Percentiles rank a stretch among this genome's conserved stretches.
phyloP scores from a whole-genome alignment of 2,329 filamentous ascomycete genomes.

The Alternaria tenuissima region DNA sequence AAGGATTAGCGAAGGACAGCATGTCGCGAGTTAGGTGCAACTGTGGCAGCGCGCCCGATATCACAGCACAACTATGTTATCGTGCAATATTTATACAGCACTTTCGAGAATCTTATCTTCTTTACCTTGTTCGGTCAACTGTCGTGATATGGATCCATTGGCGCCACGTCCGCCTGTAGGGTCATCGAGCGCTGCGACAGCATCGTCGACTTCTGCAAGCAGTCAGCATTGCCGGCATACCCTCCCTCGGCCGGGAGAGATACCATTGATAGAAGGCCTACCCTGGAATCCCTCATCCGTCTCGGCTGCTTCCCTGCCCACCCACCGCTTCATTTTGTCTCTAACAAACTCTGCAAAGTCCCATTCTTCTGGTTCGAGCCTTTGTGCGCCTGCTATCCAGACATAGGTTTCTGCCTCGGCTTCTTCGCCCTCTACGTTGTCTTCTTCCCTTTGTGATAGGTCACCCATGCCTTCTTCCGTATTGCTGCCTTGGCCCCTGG shows the following conservation, averaged over 20 bases:
- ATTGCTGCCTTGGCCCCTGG: conserved; percentile 15
- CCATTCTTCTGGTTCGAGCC: conserved; percentile 81
- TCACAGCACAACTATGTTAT: not conserved
- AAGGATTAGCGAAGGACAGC: not conserved
- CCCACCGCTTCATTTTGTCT: conserved; percentile 74
- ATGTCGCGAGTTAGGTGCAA: not conserved
- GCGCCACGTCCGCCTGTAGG: conserved; percentile 56
- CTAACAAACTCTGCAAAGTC: conserved; percentile 83
- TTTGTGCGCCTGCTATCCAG: conserved; percentile 54
- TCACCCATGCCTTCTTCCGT: conserved; percentile 35
- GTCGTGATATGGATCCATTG: conserved; percentile 53
- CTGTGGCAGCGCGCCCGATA: not conserved
- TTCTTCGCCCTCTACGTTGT: conserved; percentile 46
- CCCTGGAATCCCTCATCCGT: conserved; percentile 57
- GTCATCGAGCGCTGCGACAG: conserved; percentile 50
- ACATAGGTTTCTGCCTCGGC: conserved; percentile 61
- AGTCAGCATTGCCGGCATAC: conserved; percentile 7
- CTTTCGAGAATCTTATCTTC: conserved; percentile 37
- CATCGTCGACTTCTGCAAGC: conserved; percentile 55
- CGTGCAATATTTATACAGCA: conserved; percentile 37
- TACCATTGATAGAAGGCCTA: conserved; percentile 44
- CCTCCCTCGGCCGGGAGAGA: not conserved
- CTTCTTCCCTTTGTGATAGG: conserved; percentile 32
- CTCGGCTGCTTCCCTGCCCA: conserved; percentile 53
- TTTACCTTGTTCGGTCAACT: conserved; percentile 36